Evolutionary conservation across 192 early-diverging fungal genomes (phyloP).

Genomic region (Geosiphon pyriformis): DNA sequence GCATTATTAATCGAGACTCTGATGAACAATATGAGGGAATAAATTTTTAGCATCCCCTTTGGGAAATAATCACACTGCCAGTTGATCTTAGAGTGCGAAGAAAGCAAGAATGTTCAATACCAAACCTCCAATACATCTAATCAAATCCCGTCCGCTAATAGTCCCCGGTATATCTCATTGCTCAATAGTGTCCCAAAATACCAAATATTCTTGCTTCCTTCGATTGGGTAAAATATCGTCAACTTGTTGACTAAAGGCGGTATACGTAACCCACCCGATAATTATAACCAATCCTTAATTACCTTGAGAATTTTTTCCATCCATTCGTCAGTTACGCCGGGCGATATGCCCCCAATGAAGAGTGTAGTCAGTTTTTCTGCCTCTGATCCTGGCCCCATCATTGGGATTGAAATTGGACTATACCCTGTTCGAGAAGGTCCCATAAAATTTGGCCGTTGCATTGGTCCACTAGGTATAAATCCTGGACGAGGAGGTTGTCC

Average conservation of each 20-base stretch:
- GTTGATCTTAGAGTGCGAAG: background rate
- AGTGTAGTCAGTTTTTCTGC: conserved; percentile 61
- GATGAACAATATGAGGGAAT: background rate
- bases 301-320: conserved; percentile 65
- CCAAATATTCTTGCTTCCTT: conserved; percentile 3
- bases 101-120: background rate
- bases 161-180: conserved; percentile 8
- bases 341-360: conserved; percentile 64
- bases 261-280: conserved; percentile 2
- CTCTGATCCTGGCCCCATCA: background rate
- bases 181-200: background rate
- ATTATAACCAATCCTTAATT: conserved; percentile 7
- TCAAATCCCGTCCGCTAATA: background rate
- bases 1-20: background rate
- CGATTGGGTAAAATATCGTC: conserved; percentile 30
- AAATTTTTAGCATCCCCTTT: background rate
- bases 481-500: background rate
- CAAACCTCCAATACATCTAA: conserved; percentile 16
- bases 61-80: background rate
- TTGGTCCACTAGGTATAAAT: background rate
- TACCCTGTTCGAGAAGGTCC: background rate
- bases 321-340: conserved; percentile 60
- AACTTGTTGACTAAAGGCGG: conserved; percentile 24
- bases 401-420: background rate
- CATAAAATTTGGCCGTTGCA: background rate